Base-by-base conservation (phyloP, 495 filamentous ascomycete genomes). In the Amorphotheca resinae region DNA sequence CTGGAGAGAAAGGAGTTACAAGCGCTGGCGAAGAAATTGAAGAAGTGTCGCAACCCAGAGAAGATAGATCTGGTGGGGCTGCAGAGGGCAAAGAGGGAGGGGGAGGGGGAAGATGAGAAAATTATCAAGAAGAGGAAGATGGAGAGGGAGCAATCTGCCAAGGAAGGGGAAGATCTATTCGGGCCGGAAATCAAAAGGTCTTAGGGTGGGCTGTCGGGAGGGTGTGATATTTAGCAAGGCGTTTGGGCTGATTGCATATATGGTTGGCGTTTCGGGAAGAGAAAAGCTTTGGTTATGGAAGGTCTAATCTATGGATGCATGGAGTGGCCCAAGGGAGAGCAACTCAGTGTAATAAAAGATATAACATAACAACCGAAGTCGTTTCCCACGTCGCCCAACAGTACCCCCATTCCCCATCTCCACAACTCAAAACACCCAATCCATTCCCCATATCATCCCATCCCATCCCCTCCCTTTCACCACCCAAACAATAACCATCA, bases 41-140 rank as follows among this genome's bases (percentile, higher is more conserved):
- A 74, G 32, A 77, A 79, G 44, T 93, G 87, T 58, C 74, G 79
- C 43, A 85, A 93, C 51, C 84, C 84, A 1, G 69, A 73, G 26
- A 72, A 77, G 33, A 68, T 63, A 38, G 77, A 84, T 56, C 49
- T 82, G 33, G 70, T 77, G 8, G 67, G 68, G 31, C 52, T 76
- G 22, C 73, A 80, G 50, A 64, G 64, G 39, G 68, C 64, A 20
- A 72, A 70, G 53, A 60, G 66, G 41, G 59, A 64, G 22, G 65
- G 59, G n/a, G 62, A 54, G 14, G 70, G 63, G 37, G 51, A 42
- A 18, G 44, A 62, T 18, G 69, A 66, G 37, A 61, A 56, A 18
- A 61, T 70, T 23, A 54, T 62, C 5, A 82, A 81, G 66, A 74
- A 73, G 61, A 59, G 77, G 54, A 82, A 76, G 57, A 49, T 77